phyloP scores from a whole-genome alignment of 176 grass and related monocot genomes.

The Metroxylon sagu region DNA sequence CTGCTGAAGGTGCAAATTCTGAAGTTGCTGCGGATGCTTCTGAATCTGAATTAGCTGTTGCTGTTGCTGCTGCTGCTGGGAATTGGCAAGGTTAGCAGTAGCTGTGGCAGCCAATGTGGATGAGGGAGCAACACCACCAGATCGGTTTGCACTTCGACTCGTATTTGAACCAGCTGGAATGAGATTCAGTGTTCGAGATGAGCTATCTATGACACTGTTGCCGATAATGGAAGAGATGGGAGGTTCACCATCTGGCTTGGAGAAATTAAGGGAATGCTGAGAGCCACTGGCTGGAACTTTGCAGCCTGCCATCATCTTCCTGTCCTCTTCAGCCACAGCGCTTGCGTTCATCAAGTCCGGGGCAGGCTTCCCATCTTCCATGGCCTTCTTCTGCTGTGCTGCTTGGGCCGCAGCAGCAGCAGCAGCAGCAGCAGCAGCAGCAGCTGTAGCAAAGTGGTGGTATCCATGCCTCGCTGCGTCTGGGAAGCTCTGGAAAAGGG shows the following conservation, averaged over 20 bases:
- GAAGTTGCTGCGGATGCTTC: not conserved
- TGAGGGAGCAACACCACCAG: conserved; percentile 5
- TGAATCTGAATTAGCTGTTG: too few species aligned
- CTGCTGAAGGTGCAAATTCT: conserved; percentile 34
- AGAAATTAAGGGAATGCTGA: conserved; percentile 84
- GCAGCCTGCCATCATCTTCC: conserved; percentile 42
- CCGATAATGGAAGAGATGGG: conserved; percentile 37
- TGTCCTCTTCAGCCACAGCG: conserved; percentile 40
- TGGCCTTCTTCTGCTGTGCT: conserved; percentile 43
- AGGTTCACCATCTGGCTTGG: conserved; percentile 52
- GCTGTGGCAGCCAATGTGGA: too few species aligned
- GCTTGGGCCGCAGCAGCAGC: conserved; percentile 33
- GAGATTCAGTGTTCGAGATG: conserved; percentile 61
- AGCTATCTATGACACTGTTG: conserved; percentile 40
- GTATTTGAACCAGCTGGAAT: conserved; percentile 29
- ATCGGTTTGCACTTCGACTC: conserved; percentile 24
- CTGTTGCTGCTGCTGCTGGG: too few species aligned
- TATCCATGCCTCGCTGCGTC: conserved; percentile 68
- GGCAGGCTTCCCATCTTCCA: conserved; percentile 54
- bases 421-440: conserved; percentile 31
- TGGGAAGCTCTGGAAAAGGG: conserved; percentile 70
- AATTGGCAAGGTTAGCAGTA: too few species aligned
- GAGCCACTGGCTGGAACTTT: conserved; percentile 37
- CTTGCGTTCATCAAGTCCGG: conserved; percentile 42
- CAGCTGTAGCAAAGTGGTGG: conserved; percentile 45